phyloP scores from a whole-genome alignment of 1,284 basidiomycete genomes.

The Takashimella koratensis region DNA sequence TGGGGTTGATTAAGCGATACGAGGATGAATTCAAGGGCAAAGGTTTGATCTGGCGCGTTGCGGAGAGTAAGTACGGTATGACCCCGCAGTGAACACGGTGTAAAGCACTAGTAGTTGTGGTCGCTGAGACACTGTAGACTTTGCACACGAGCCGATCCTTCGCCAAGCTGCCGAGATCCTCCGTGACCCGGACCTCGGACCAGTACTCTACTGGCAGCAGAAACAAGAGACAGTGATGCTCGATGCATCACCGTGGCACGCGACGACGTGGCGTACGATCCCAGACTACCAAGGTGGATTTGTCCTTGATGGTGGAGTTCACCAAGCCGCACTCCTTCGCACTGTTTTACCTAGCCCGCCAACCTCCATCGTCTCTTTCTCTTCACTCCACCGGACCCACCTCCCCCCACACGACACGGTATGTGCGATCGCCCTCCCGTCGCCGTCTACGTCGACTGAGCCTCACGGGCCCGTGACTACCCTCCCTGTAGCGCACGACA shows the following conservation, averaged over 20 bases:
- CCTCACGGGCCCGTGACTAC: conserved; percentile 52
- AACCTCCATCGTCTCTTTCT: conserved; percentile 59
- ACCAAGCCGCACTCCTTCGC: conserved; percentile 38
- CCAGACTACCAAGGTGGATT: conserved; percentile 74
- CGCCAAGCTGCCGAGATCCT: conserved; percentile 55
- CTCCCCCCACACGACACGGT: conserved; percentile 70
- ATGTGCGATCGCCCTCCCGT: conserved; percentile 54
- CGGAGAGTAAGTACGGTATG: conserved; percentile 57
- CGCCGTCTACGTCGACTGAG: conserved; percentile 57
- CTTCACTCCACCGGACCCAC: conserved; percentile 64
- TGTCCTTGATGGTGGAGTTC: conserved; percentile 49
- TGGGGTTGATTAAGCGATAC: conserved; percentile 63
- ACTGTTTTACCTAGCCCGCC: conserved; percentile 44
- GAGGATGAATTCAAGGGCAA: conserved; percentile 61
- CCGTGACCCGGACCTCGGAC: conserved; percentile 59
- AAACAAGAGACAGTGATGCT: conserved; percentile 59
- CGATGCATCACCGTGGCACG: conserved; percentile 68
- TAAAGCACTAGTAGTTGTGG: conserved; percentile 10
- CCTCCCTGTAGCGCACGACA: conserved; percentile 6
- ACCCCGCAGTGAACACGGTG: neutral
- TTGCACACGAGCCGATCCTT: conserved; percentile 64
- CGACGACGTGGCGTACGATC: conserved; percentile 73
- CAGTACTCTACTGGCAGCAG: conserved; percentile 41
- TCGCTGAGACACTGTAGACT: conserved; percentile 50
- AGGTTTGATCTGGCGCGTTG: conserved; percentile 75